Conservation (phyloP, 768 basidiomycete species). For the Mycena metata region DNA sequence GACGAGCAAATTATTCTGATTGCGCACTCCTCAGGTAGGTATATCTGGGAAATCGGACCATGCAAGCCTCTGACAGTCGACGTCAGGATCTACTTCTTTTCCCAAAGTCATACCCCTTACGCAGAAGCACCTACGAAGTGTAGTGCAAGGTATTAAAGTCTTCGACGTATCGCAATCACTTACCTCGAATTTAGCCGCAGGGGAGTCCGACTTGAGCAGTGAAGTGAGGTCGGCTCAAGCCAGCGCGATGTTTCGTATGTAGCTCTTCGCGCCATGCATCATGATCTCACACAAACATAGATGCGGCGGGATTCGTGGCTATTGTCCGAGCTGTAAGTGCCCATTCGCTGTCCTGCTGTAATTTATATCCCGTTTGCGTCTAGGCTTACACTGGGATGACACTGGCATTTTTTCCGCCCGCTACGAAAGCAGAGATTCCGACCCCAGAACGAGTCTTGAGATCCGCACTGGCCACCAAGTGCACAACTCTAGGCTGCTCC, state of each 20-base stretch:
- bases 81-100: constrained; percentile 17
- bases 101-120: constrained; percentile 18
- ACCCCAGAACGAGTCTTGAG: too few species aligned
- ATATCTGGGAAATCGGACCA: neutral
- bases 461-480: too few species aligned
- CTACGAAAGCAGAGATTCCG: too few species aligned
- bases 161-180: neutral
- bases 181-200: neutral
- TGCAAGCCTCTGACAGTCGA: neutral
- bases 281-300: neutral
- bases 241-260: constrained; percentile 17
- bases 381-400: too few species aligned
- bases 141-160: neutral
- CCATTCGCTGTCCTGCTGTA: too few species aligned
- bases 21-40: constrained; percentile 11
- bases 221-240: constrained; percentile 4
- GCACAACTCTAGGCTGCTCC: too few species aligned
- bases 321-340: too few species aligned
- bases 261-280: neutral
- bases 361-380: too few species aligned
- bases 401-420: too few species aligned
- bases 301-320: too few species aligned
- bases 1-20: constrained; percentile 2
- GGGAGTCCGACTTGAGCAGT: neutral
- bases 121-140: neutral